These are phyloP conservation scores for Candida gorgasii DNA, from an alignment of 805 yeast species.

Conservation along the genomic window DNA sequence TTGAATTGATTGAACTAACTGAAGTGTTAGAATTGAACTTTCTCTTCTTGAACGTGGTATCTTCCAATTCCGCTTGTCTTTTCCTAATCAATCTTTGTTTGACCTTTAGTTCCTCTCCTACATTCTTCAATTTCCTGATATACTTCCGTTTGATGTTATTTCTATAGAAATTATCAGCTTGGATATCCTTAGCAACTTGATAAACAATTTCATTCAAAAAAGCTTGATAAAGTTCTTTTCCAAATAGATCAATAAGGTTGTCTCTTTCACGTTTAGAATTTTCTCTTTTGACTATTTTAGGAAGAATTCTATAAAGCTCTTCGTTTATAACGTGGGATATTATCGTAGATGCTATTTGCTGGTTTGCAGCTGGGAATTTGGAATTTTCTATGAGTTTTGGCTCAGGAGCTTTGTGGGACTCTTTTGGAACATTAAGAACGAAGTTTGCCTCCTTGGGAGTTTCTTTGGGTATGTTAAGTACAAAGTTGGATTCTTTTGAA, in stretches of 20 bases:
- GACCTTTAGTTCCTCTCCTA: conserved; percentile 24
- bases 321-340: conserved; percentile 21
- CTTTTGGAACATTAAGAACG: not conserved
- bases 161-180: conserved; percentile 45
- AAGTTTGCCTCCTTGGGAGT: not conserved
- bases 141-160: conserved; percentile 27
- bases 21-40: conserved; percentile 19
- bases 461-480: not conserved
- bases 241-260: conserved; percentile 35
- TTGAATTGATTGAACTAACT: conserved; percentile 4
- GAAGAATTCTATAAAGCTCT: conserved; percentile 27
- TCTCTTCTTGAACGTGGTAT: conserved; percentile 25
- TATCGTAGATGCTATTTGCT: conserved; percentile 21
- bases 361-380: conserved; percentile 29
- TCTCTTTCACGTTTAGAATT: conserved; percentile 23
- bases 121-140: conserved; percentile 30
- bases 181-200: conserved; percentile 39
- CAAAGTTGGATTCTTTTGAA: too few relatives aligned
- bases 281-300: conserved; percentile 24
- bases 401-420: not conserved
- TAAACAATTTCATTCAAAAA: conserved; percentile 60
- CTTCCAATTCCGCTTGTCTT: conserved; percentile 33
- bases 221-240: conserved; percentile 56
- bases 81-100: conserved; percentile 22
- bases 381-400: conserved; percentile 2